phyloP scores from a whole-genome alignment of 75 land plant genomes.

The Sequoiadendron giganteum region DNA sequence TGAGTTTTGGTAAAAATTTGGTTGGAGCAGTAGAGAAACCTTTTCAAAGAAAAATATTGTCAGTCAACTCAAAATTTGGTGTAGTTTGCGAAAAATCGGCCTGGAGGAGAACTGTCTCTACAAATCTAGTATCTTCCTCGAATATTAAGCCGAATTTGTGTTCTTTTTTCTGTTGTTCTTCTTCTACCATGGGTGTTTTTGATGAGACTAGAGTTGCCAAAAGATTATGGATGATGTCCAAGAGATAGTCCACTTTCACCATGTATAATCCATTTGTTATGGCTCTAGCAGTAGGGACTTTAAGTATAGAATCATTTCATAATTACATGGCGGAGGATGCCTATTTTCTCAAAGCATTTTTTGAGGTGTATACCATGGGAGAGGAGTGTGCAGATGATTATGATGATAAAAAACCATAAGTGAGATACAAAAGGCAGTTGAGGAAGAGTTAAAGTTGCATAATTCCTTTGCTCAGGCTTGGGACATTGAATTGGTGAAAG shows the following conservation, averaged over 20 bases:
- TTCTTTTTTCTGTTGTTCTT: background rate
- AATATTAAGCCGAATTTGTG: background rate
- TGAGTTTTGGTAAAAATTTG: background rate
- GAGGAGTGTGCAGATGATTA: slow-evolving; percentile 80
- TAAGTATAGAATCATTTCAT: slow-evolving; percentile 46
- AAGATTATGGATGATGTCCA: slow-evolving; percentile 44
- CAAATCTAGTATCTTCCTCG: background rate
- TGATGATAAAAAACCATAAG: slow-evolving; percentile 51
- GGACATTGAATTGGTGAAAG: slow-evolving; percentile 49
- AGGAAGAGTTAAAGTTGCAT: slow-evolving; percentile 73
- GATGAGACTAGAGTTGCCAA: slow-evolving; percentile 34
- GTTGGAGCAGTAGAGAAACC: background rate
- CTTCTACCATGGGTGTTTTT: background rate
- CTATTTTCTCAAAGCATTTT: slow-evolving; percentile 75
- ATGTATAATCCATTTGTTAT: slow-evolving; percentile 73
- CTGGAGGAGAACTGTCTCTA: background rate
- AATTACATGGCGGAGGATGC: slow-evolving; percentile 79
- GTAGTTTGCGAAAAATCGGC: background rate
- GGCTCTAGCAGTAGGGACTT: slow-evolving; percentile 66
- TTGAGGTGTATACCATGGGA: slow-evolving; percentile 70
- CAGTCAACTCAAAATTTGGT: background rate
- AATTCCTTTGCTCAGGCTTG: slow-evolving; percentile 66
- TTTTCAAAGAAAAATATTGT: background rate
- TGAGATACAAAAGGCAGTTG: slow-evolving; percentile 48
- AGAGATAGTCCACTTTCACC: slow-evolving; percentile 41